phyloP scores from a whole-genome alignment of 163 green algal species.

The Coccomyxa subellipsoidea region DNA sequence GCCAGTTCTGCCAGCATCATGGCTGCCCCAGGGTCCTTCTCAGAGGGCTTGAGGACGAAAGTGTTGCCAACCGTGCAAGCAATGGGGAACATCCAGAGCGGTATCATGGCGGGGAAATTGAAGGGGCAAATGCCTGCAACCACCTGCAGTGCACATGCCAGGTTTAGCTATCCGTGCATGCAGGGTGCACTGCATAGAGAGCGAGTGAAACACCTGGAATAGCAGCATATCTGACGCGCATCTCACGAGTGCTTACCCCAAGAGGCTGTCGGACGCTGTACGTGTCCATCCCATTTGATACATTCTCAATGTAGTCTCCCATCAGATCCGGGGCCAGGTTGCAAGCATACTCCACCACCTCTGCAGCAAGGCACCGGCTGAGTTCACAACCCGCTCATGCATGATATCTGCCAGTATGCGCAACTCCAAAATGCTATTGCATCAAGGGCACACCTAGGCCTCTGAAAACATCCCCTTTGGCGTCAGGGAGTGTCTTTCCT shows the following conservation, averaged over 20 bases:
- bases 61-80: conserved; percentile 83
- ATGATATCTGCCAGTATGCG: no score
- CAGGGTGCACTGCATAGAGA: no score
- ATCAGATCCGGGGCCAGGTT: conserved; percentile 71
- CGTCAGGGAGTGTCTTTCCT: conserved; percentile 96
- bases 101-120: conserved; percentile 91
- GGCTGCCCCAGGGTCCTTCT: conserved; percentile 79
- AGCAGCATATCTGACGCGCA: not conserved
- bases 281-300: conserved; percentile 91
- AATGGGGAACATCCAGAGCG: conserved; percentile 94
- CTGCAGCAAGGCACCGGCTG: conserved; percentile 25
- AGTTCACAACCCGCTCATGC: not conserved
- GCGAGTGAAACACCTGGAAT: no score
- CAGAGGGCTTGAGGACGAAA: conserved; percentile 89
- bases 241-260: conserved; percentile 56
- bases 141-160: conserved; percentile 23
- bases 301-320: conserved; percentile 87
- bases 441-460: conserved; percentile 52
- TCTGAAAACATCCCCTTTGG: conserved; percentile 90
- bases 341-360: conserved; percentile 90
- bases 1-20: conserved; percentile 89
- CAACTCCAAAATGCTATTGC: no score
- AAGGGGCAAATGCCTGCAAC: conserved; percentile 92
- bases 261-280: conserved; percentile 88
- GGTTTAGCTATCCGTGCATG: no score